A percentile compares a stretch with the other conserved stretches of the same genome.
phyloP scores from a whole-genome alignment of 2,329 filamentous ascomycete genomes.

The Neoascochyta sp. region DNA sequence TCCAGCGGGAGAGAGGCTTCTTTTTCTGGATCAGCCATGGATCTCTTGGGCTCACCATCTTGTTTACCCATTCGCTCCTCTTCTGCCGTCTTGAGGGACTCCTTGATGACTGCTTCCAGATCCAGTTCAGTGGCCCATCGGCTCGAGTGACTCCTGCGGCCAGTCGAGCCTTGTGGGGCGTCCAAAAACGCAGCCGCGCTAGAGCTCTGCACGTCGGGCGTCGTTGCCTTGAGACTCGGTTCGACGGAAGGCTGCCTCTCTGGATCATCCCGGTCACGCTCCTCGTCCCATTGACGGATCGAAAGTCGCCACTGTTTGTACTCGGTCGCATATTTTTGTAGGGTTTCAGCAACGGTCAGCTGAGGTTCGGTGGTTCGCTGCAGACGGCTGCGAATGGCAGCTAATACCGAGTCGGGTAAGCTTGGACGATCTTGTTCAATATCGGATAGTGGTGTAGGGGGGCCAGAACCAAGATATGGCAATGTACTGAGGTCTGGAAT shows the following conservation, averaged over 20 bases:
- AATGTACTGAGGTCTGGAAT: constrained; percentile 43
- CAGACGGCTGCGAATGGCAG: constrained; percentile 35
- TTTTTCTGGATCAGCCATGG: constrained; percentile 70
- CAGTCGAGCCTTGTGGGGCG: constrained; percentile 21
- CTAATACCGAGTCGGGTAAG: constrained; percentile 34
- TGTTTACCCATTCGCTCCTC: constrained; percentile 68
- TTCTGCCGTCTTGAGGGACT: constrained; percentile 64
- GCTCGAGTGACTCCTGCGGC: constrained; percentile 30
- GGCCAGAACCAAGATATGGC: constrained; percentile 46
- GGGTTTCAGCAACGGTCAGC: constrained; percentile 22
- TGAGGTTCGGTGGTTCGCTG: constrained; percentile 34
- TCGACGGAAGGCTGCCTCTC: constrained; percentile 37
- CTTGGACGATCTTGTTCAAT: constrained; percentile 39
- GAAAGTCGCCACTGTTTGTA: constrained; percentile 44
- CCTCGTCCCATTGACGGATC: constrained; percentile 41
- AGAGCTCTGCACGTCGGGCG: constrained; percentile 46
- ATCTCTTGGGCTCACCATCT: constrained; percentile 56
- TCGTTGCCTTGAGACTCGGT: constrained; percentile 34
- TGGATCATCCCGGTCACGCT: constrained; percentile 38
- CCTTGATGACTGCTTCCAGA: constrained; percentile 66
- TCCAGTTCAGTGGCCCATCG: constrained; percentile 62
- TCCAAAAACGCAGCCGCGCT: constrained; percentile 28
- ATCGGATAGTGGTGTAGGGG: constrained; percentile 44
- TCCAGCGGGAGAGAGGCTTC: constrained; percentile 72
- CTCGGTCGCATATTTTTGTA: constrained; percentile 35